These are phyloP conservation scores for Acorus calamus DNA, from an alignment of 106 monocot species.

Conservation along the genomic window DNA sequence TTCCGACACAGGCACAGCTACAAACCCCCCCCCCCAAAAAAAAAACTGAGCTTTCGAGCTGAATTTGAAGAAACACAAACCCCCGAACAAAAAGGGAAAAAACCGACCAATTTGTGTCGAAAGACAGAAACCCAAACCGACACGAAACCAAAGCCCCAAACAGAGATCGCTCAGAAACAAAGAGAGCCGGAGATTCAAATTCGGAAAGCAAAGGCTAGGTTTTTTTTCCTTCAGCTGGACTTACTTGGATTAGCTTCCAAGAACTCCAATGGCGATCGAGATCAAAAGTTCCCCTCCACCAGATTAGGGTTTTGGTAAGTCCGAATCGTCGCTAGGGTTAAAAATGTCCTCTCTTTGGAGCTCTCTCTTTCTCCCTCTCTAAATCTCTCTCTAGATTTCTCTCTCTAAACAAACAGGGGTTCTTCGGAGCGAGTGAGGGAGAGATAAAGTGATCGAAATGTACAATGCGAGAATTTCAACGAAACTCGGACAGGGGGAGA, in stretches of 20 bases:
- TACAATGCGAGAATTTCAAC: conserved; percentile 11
- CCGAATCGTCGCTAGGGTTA: neutral
- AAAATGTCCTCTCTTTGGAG: neutral
- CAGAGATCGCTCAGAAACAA: neutral
- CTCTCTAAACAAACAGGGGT: neutral
- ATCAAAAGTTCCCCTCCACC: conserved; percentile 2
- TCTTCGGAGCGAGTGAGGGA: neutral
- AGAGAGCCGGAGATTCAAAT: neutral
- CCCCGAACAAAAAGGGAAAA: too few species aligned
- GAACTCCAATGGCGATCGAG: conserved; percentile 8
- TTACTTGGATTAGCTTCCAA: conserved; percentile 1
- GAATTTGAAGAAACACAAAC: too few species aligned
- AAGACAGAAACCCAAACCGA: too few species aligned
- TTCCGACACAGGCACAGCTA: too few species aligned
- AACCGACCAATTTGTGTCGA: too few species aligned
- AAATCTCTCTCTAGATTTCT: too few species aligned
- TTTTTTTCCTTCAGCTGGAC: neutral
- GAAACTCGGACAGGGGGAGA: neutral
- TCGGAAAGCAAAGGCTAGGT: neutral
- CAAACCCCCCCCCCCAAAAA: too few species aligned
- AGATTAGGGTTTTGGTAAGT: conserved; percentile 3
- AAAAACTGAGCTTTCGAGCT: too few species aligned
- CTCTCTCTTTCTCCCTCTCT: neutral
- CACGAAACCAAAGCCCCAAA: neutral
- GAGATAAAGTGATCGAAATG: conserved; percentile 21